A percentile compares a stretch with the other conserved stretches of the same genome.
These are phyloP conservation scores for Leptodontidium sp. DNA, from an alignment of 2,329 filamentous ascomycete genomes.

Conservation along the genomic window DNA sequence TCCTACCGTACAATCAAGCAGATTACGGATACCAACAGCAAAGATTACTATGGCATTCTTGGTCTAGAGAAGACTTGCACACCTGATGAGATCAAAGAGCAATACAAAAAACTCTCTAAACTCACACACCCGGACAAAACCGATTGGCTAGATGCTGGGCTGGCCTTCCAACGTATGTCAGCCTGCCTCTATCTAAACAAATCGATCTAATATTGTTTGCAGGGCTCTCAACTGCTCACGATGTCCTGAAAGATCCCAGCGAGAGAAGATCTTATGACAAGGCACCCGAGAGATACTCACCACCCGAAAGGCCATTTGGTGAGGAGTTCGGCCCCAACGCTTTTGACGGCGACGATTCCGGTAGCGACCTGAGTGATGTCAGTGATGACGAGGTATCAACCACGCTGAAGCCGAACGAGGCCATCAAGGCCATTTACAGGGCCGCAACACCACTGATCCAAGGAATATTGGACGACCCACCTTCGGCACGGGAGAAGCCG, in stretches of 20 bases:
- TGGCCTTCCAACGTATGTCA: not conserved
- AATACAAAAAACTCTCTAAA: not conserved
- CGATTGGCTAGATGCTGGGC: not conserved
- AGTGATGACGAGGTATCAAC: not conserved
- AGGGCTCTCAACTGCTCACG: not conserved
- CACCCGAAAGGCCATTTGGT: not conserved
- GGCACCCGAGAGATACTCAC: not conserved
- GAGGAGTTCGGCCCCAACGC: not conserved
- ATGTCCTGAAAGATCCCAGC: not conserved
- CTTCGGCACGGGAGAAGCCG: not conserved
- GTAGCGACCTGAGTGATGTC: not conserved
- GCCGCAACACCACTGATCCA: not conserved
- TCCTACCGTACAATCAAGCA: not conserved
- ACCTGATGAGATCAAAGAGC: not conserved
- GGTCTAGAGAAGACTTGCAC: not conserved
- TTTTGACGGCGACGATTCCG: not conserved
- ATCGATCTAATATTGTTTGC: not conserved
- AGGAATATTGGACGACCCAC: not conserved
- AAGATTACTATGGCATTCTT: not conserved
- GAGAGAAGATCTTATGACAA: not conserved
- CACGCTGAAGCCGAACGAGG: not conserved
- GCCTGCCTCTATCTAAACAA: not conserved
- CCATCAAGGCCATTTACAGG: not conserved
- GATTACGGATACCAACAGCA: not conserved
- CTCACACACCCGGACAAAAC: not conserved